These are phyloP conservation scores for Purpureocillium takamizusanense DNA, from an alignment of 2,329 filamentous ascomycete species.

Conservation along the genomic window DNA sequence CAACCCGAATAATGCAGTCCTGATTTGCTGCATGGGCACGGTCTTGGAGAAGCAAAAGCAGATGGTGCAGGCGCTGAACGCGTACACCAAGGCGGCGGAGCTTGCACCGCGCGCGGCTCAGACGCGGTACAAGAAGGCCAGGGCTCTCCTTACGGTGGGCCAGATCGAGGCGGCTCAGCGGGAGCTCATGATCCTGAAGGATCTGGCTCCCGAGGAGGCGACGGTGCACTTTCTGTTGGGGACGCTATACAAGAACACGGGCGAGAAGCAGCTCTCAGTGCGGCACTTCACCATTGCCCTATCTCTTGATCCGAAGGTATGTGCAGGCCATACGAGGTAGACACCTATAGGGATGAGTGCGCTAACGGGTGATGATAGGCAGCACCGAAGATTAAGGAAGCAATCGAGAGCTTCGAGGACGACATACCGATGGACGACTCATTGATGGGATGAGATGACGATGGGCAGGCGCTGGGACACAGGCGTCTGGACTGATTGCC, in stretches of 20 bases:
- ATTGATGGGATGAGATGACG: constrained; percentile 44
- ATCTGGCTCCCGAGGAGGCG: constrained; percentile 86
- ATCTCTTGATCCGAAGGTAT: constrained; percentile 92
- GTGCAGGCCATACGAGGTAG: constrained; percentile 18
- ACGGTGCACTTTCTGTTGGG: constrained; percentile 94
- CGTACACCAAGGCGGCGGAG: constrained; percentile 75
- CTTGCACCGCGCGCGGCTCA: constrained; percentile 74
- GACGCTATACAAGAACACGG: constrained; percentile 66
- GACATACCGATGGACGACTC: constrained; percentile 63
- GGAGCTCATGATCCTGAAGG: constrained; percentile 82
- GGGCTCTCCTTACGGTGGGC: constrained; percentile 69
- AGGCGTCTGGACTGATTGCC: neutral
- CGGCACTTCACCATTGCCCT: constrained; percentile 90
- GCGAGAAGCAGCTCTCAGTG: constrained; percentile 71
- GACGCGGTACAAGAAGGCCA: constrained; percentile 87
- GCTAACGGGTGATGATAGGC: constrained; percentile 45
- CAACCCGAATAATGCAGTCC: constrained; percentile 86
- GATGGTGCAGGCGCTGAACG: constrained; percentile 64
- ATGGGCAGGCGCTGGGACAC: constrained; percentile 10
- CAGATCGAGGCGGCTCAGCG: constrained; percentile 64
- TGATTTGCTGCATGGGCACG: constrained; percentile 86
- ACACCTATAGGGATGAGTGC: neutral
- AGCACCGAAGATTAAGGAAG: constrained; percentile 89
- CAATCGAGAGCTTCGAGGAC: constrained; percentile 85
- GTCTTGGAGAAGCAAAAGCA: constrained; percentile 86